Base-by-base conservation (phyloP, 2,329 filamentous ascomycete species). In the Dryadomyces quercus-mongolicae region DNA sequence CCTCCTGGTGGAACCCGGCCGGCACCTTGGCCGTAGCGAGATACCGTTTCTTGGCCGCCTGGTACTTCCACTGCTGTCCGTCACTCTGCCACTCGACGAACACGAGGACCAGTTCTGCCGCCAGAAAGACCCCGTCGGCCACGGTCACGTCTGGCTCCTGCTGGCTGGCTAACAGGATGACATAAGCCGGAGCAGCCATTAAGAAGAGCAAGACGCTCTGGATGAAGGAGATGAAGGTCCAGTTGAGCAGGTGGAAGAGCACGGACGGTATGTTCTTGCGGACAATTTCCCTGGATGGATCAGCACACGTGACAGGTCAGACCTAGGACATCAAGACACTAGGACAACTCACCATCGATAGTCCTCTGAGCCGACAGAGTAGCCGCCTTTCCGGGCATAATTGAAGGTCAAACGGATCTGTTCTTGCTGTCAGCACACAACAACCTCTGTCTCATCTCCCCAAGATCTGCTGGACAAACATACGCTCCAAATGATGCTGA, bases 301-400 rank as follows among this genome's bases (percentile, higher is more conserved):
- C n/a, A n/a, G n/a, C n/a, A n/a, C n/a, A n/a, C n/a, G n/a, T n/a
- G n/a, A n/a, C n/a, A n/a, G n/a, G n/a, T n/a, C n/a, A n/a, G n/a
- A n/a, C n/a, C n/a, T n/a, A n/a, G n/a, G 9, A 10, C 21, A 13
- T 5, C 16, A 43, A n/a, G n/a, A n/a, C n/a, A n/a, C n/a, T n/a
- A n/a, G n/a, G 10, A 7, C 34, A n/a, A 18, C 66, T 51, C 61
- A 76, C 83, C 93, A 98, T 70, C 93, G 81, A 68, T 98, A 98
- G 68, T 98, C 93, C 69, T 98, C 92, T 16, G 86, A 91, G 42
- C 93, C 92, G 59, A 91, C 75, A 16, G 77, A 73, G 67, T 98
- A 98, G 22, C 93, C 93, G 43, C 93, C 93, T 68, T 88, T 95
- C 56, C 93, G 85, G 84, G 87, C 95, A 72, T 96, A 98, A 71